Evolutionary conservation across 805 yeast genomes (phyloP).

Genomic region (Myxozyma monticola): DNA sequence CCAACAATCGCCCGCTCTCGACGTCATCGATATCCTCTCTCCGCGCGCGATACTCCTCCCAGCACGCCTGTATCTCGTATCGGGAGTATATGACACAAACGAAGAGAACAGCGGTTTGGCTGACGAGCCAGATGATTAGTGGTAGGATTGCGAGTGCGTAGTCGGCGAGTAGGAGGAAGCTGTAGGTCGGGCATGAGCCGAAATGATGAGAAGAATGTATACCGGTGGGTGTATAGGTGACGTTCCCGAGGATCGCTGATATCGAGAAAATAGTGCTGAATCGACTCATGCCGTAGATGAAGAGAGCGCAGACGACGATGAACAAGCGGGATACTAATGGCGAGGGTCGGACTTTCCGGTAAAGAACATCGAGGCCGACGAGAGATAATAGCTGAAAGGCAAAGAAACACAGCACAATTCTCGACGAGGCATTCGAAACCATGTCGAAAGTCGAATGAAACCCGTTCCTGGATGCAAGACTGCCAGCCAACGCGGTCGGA

Average conservation of each 20-base stretch:
- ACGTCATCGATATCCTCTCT: no score
- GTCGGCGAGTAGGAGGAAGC: no score
- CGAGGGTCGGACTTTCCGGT: not conserved
- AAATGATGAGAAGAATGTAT: no score
- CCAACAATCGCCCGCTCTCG: no score
- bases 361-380: slow-evolving; percentile 1
- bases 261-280: no score
- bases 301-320: not conserved
- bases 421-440: not conserved
- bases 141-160: slow-evolving; percentile 5
- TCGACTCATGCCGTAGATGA: no score
- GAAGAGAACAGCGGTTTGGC: slow-evolving; percentile 18
- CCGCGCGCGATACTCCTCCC: no score
- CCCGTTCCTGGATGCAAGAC: not conserved
- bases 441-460: slow-evolving; percentile 6
- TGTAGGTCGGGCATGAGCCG: no score
- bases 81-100: slow-evolving; percentile 14
- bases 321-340: not conserved
- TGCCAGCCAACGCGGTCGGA: slow-evolving; percentile 18
- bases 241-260: no score
- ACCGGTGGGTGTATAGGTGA: no score
- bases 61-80: slow-evolving; percentile 2
- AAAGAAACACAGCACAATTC: not conserved
- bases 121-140: slow-evolving; percentile 13
- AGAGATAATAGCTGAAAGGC: slow-evolving; percentile 6